Conservation (phyloP, 2,329 filamentous ascomycete genomes). For the Penicillium palitans region DNA sequence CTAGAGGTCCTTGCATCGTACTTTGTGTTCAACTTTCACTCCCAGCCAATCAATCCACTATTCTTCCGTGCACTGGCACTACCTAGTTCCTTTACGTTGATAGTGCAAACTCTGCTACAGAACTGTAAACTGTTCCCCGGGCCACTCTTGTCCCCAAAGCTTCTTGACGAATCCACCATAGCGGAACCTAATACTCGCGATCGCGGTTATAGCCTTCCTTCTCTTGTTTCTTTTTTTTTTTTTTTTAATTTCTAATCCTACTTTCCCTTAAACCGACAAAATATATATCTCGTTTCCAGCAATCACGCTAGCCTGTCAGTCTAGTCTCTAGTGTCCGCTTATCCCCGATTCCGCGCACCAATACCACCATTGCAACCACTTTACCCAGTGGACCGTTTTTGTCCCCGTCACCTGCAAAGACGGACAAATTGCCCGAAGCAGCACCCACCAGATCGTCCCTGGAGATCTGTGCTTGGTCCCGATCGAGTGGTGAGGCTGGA, state of each 20-base stretch:
- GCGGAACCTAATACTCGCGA: slow-evolving; percentile 9
- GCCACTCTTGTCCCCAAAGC: slow-evolving; percentile 8
- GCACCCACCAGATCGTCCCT: slow-evolving; percentile 21
- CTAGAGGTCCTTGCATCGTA: slow-evolving; percentile 16
- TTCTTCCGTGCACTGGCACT: background rate
- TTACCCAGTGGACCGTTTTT: slow-evolving; percentile 1
- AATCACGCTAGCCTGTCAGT: background rate
- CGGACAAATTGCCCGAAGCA: slow-evolving; percentile 28
- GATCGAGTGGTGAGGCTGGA: slow-evolving; percentile 23
- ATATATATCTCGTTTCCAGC: slow-evolving; percentile 4
- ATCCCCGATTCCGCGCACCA: slow-evolving; percentile 6
- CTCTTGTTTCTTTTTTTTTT: too few species aligned
- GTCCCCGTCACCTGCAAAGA: slow-evolving; percentile 17
- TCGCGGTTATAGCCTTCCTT: slow-evolving; percentile 12
- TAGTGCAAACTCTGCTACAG: slow-evolving; percentile 16
- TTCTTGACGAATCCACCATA: slow-evolving; percentile 19
- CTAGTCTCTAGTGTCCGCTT: slow-evolving; percentile 7
- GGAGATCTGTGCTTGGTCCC: slow-evolving; percentile 16
- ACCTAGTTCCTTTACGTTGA: slow-evolving; percentile 8
- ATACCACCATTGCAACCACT: background rate
- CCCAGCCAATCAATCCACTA: slow-evolving; percentile 17
- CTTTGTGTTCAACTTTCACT: slow-evolving; percentile 11
- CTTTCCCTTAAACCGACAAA: background rate
- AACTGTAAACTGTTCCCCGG: slow-evolving; percentile 22
- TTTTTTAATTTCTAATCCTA: background rate